Percentiles rank a stretch among this genome's conserved stretches.
Evolutionary conservation across 2,329 filamentous ascomycete genomes (phyloP).

Genomic region (Venturia effusa): DNA sequence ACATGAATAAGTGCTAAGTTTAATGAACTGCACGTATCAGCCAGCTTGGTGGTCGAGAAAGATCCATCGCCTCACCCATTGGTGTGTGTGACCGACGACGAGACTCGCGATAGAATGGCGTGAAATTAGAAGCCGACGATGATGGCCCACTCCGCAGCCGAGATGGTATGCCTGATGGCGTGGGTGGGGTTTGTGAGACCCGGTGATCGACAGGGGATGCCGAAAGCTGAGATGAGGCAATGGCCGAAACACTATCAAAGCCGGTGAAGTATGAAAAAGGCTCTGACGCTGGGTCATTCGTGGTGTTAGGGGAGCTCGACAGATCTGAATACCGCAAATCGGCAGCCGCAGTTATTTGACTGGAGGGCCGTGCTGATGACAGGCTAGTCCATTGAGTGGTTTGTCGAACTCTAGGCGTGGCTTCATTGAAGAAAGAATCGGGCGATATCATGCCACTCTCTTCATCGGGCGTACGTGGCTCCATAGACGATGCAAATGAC

Average conservation of each 20-base stretch:
- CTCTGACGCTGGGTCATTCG: not conserved
- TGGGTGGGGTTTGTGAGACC: not conserved
- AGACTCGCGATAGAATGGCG: not conserved
- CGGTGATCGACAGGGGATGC: not conserved
- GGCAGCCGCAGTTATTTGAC: not conserved
- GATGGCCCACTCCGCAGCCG: not conserved
- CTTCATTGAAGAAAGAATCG: constrained; percentile 10
- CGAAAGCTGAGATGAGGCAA: not conserved
- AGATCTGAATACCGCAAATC: not conserved
- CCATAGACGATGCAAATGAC: constrained; percentile 5
- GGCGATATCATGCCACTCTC: constrained; percentile 5
- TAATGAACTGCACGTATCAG: not conserved
- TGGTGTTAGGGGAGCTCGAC: not conserved
- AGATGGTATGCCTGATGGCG: constrained; percentile 1
- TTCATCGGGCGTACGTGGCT: constrained; percentile 9
- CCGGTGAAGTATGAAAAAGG: constrained; percentile 10
- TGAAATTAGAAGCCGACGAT: not conserved
- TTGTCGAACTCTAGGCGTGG: constrained; percentile 6
- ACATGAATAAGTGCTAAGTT: no score
- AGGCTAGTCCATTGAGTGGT: not conserved
- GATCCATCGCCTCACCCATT: not conserved
- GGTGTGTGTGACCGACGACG: not conserved
- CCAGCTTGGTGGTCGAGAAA: constrained; percentile 6
- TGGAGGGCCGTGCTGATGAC: constrained; percentile 4
- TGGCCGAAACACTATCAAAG: constrained; percentile 4